Evolutionary conservation across 2,329 filamentous ascomycete genomes (phyloP).

Genomic region (Xylaria sp.): DNA sequence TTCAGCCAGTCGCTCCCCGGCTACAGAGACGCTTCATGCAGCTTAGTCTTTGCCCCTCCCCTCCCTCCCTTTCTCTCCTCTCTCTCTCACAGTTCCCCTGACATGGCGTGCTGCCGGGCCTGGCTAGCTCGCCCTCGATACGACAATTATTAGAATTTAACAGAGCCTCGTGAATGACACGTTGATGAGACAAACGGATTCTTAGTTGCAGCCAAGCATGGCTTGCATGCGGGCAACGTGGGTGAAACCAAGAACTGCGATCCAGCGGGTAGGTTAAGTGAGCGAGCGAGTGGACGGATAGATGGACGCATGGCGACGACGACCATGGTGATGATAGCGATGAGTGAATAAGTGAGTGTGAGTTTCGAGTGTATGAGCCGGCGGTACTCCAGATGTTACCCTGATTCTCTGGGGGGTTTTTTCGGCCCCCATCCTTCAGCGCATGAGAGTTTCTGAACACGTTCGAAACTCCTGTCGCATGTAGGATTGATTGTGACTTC

Average conservation of each 20-base stretch:
- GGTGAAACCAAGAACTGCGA: slow-evolving; percentile 26
- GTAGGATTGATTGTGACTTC: slow-evolving; percentile 34
- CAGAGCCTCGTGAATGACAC: slow-evolving; percentile 26
- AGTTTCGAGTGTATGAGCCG: slow-evolving; percentile 19
- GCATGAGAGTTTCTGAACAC: slow-evolving; percentile 15
- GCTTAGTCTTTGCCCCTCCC: slow-evolving; percentile 16
- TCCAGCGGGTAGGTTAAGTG: slow-evolving; percentile 5
- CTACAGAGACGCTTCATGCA: slow-evolving; percentile 31
- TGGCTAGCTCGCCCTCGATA: slow-evolving; percentile 31
- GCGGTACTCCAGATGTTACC: slow-evolving; percentile 25
- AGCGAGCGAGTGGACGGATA: slow-evolving; percentile 1
- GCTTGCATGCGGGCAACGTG: slow-evolving; percentile 19
- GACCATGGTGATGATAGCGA: not conserved
- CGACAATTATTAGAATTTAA: slow-evolving; percentile 32
- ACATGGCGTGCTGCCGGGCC: slow-evolving; percentile 14
- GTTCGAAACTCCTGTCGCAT: slow-evolving; percentile 35
- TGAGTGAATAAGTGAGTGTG: slow-evolving; percentile 11
- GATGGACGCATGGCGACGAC: not conserved
- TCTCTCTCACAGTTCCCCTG: slow-evolving; percentile 19
- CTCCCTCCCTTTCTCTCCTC: not conserved
- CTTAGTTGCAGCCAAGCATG: slow-evolving; percentile 25
- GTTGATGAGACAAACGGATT: slow-evolving; percentile 22
- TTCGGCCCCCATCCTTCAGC: not conserved
- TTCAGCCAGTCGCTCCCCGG: slow-evolving; percentile 33
- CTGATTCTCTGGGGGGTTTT: slow-evolving; percentile 5